Percentiles rank a stretch among this genome's conserved stretches.
These are phyloP conservation scores for Fagus crenata DNA, from an alignment of 306 rosid genomes.

Conservation along the genomic window DNA sequence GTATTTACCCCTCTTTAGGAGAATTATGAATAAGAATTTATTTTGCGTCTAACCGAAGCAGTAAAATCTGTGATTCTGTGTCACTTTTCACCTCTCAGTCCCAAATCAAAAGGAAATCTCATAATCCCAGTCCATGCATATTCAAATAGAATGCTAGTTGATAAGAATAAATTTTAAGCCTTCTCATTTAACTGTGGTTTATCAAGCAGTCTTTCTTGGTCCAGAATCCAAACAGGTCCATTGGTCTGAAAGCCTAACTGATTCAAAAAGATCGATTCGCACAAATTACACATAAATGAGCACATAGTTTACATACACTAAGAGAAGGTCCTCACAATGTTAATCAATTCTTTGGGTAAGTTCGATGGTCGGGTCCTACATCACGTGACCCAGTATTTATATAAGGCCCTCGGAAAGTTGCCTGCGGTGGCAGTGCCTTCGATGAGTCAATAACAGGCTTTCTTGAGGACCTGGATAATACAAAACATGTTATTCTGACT, in stretches of 20 bases:
- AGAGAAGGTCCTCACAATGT: neutral
- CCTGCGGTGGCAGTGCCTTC: slow-evolving; percentile 86
- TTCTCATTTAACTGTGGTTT: neutral
- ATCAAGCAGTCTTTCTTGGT: neutral
- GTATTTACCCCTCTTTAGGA: neutral
- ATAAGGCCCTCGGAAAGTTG: slow-evolving; percentile 95
- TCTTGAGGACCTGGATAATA: slow-evolving; percentile 61
- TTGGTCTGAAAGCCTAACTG: slow-evolving; percentile 2
- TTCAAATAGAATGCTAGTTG: neutral
- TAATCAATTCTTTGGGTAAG: slow-evolving; percentile 64
- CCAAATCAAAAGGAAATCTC: slow-evolving; percentile 9
- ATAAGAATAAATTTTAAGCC: neutral
- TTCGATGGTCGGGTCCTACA: slow-evolving; percentile 69
- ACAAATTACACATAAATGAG: slow-evolving; percentile 1
- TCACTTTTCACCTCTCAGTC: neutral
- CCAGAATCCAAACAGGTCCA: slow-evolving; percentile 6
- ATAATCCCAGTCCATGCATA: neutral
- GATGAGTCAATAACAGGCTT: slow-evolving; percentile 82
- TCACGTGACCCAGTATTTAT: slow-evolving; percentile 92
- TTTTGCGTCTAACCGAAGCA: neutral
- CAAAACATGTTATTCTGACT: slow-evolving; percentile 13
- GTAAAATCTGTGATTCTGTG: neutral
- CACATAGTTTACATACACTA: neutral
- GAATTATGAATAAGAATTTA: neutral
- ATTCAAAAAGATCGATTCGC: neutral